Conservation (phyloP, 495 filamentous ascomycete genomes). For the Talaromyces adpressus region DNA sequence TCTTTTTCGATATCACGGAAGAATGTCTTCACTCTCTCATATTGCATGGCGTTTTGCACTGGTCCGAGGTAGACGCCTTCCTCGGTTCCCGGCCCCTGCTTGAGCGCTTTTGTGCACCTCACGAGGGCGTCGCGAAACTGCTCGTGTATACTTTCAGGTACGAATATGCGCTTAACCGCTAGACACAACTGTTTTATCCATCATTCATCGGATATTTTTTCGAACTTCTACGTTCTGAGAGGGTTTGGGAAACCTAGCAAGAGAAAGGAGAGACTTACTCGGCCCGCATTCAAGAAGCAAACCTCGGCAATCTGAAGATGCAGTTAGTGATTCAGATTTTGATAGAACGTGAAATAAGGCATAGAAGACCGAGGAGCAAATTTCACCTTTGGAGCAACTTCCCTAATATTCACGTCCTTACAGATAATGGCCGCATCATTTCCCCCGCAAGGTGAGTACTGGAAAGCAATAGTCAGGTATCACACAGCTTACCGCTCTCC, state of each 20-base stretch:
- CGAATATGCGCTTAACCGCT: slow-evolving; percentile 56
- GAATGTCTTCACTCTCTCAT: slow-evolving; percentile 42
- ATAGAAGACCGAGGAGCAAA: too few species aligned
- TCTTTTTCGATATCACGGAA: slow-evolving; percentile 36
- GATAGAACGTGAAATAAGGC: too few species aligned
- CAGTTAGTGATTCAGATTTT: too few species aligned
- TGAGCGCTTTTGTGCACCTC: slow-evolving; percentile 44
- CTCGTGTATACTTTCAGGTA: slow-evolving; percentile 62
- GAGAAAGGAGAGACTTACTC: slow-evolving; percentile 42
- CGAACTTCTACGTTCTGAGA: too few species aligned
- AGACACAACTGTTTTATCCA: too few species aligned
- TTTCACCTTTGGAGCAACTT: slow-evolving; percentile 34
- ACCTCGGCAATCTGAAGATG: slow-evolving; percentile 34
- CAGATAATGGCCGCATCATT: slow-evolving; percentile 64
- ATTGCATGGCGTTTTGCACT: slow-evolving; percentile 55
- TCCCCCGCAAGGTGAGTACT: slow-evolving; percentile 21
- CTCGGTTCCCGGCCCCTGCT: slow-evolving; percentile 36
- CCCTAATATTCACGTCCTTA: slow-evolving; percentile 57
- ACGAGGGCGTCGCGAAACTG: slow-evolving; percentile 49
- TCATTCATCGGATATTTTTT: too few species aligned
- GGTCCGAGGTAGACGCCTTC: slow-evolving; percentile 43
- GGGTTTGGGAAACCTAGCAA: too few species aligned
- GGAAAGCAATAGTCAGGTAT: too few species aligned
- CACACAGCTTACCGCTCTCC: slow-evolving; percentile 31
- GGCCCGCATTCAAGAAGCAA: slow-evolving; percentile 48